phyloP scores from a whole-genome alignment of 2,329 filamentous ascomycete species.

The Pseudocercospora musae region DNA sequence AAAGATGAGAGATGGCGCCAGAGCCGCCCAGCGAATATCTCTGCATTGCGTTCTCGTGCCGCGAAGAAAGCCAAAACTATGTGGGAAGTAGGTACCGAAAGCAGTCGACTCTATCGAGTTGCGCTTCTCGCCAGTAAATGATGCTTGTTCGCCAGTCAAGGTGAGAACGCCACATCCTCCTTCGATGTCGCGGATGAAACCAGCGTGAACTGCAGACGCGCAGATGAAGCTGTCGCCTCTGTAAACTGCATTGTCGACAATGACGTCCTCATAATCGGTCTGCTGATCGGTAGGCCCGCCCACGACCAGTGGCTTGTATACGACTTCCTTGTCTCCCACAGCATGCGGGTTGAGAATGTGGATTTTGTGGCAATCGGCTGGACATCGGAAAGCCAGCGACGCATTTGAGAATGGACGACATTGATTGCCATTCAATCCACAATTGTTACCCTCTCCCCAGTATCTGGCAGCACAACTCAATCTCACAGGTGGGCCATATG shows the following conservation, averaged over 20 bases:
- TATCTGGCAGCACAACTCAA: conserved; percentile 67
- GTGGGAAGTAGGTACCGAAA: conserved; percentile 88
- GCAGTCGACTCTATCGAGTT: conserved; percentile 72
- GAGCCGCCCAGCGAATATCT: conserved; percentile 79
- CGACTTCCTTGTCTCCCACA: conserved; percentile 64
- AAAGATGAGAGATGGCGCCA: conserved; percentile 78
- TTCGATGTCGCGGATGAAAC: conserved; percentile 65
- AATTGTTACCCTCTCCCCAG: conserved; percentile 67
- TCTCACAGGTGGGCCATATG: conserved; percentile 63
- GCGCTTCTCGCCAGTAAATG: conserved; percentile 62
- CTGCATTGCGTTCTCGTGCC: conserved; percentile 63
- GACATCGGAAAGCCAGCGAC: conserved; percentile 71
- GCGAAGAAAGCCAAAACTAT: conserved; percentile 73
- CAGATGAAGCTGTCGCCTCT: conserved; percentile 89
- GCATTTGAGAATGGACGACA: conserved; percentile 72
- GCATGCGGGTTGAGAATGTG: conserved; percentile 69
- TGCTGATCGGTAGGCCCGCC: conserved; percentile 47
- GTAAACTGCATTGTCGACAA: conserved; percentile 59
- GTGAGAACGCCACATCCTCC: conserved; percentile 82
- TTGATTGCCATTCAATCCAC: conserved; percentile 69
- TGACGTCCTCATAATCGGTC: conserved; percentile 36
- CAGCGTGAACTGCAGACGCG: conserved; percentile 77
- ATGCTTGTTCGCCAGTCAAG: conserved; percentile 64
- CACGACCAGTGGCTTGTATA: conserved; percentile 54
- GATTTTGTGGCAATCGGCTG: conserved; percentile 66